phyloP scores from a whole-genome alignment of 345 rosid species.

The Syzygium grande region DNA sequence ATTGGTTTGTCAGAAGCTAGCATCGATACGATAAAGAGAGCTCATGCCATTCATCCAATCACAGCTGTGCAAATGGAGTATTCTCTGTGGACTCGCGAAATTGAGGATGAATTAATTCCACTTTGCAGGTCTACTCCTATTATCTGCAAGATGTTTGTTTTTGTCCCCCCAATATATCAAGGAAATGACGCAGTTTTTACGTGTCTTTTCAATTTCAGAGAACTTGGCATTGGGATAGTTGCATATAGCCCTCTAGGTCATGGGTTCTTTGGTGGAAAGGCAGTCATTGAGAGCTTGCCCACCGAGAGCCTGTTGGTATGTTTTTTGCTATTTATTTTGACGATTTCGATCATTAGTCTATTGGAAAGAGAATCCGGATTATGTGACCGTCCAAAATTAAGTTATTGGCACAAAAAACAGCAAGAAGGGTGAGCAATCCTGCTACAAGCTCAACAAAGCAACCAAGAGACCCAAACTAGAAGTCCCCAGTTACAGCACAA shows the following conservation, averaged over 20 bases:
- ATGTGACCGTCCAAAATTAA: not conserved
- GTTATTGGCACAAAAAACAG: not conserved
- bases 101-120: slow-evolving; percentile 25
- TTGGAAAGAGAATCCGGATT: not conserved
- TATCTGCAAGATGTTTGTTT: not conserved
- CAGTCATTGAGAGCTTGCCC: slow-evolving; percentile 17
- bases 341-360: not conserved
- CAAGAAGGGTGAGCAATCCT: not conserved
- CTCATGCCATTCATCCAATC: slow-evolving; percentile 30
- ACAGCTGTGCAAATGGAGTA: slow-evolving; percentile 35
- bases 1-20: slow-evolving; percentile 35
- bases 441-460: not conserved
- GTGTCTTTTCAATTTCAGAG: slow-evolving; percentile 6
- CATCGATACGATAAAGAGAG: slow-evolving; percentile 25
- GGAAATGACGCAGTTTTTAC: not conserved
- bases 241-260: slow-evolving; percentile 27
- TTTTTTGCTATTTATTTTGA: not conserved
- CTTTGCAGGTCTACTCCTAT: slow-evolving; percentile 13
- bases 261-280: slow-evolving; percentile 37
- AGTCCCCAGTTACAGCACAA: not conserved
- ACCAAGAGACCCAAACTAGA: not conserved
- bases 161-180: not conserved
- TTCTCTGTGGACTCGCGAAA: slow-evolving; percentile 30
- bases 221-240: slow-evolving; percentile 29
- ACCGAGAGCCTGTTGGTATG: slow-evolving; percentile 14